Base-by-base conservation (phyloP, 2,329 filamentous ascomycete genomes). In the Phialophora verrucosa region DNA sequence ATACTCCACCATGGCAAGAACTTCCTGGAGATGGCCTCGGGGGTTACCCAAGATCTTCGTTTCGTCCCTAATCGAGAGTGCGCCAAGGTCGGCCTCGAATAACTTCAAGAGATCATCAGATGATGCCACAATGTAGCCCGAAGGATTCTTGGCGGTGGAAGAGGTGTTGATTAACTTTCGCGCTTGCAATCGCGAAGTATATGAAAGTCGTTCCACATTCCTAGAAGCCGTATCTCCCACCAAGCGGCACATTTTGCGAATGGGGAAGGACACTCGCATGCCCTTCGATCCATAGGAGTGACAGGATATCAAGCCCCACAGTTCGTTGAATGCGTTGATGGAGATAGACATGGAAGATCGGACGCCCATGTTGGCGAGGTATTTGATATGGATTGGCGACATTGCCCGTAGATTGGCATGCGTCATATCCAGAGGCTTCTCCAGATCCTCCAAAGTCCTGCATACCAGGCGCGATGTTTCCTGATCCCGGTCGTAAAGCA, bases 311-410 rank as follows among this genome's bases (percentile, higher is more conserved):
- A 97, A 80, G 0, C 93, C 93, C 93, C 93, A 97, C 0, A 97
- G 80, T 72, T 96, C 90, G 71, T 86, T 84, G 72, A 96, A 95
- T 0, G 91, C 91, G 70, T 92, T 95, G 74, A 97, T 91, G 0
- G 92, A 96, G 67, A 97, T 93, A 0, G 92, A 96, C 92, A 97
- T 97, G 70, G 92, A 96, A 0, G 92, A 92, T n/a, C 92, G 88
- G 0, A 96, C 92, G 7, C 89, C 90, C 93, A 97, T 97, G 75
- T 97, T 93, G 5, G 81, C 85, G 2, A 97, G 82, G 72, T 96
- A 97, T 74, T 96, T 96, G 62, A 96, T 78, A 74, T 95, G 92
- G 50, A 96, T 93, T 0, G 93, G 92, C 0, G 92, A 96, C 87
- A 96, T 96, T 69, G 93, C 92, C 62, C 93, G 87, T 1, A 96